These are phyloP conservation scores for Globisporangium middletonii DNA, from an alignment of 352 stramenopile genomes.

Conservation along the genomic window DNA sequence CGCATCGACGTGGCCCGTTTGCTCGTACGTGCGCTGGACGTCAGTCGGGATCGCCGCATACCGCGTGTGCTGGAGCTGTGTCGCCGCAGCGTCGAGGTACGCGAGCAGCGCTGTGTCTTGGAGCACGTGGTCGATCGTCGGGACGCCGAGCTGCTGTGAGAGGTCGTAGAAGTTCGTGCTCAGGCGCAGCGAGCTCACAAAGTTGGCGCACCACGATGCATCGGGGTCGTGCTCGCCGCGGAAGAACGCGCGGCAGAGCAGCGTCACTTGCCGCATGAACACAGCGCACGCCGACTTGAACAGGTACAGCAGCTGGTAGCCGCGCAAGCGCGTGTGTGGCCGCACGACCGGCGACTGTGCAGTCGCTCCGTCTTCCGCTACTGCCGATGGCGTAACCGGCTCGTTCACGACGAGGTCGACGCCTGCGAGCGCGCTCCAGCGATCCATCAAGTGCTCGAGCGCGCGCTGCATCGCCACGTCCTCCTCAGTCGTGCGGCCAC, in stretches of 20 bases:
- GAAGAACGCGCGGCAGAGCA: slow-evolving; percentile 73
- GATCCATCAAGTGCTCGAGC: slow-evolving; percentile 49
- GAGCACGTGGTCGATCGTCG: slow-evolving; percentile 50
- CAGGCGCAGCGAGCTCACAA: slow-evolving; percentile 64
- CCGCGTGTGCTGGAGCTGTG: slow-evolving; percentile 36
- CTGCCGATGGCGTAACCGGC: slow-evolving; percentile 5
- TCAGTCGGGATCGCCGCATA: slow-evolving; percentile 44
- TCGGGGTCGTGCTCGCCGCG: slow-evolving; percentile 72
- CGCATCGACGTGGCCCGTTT: slow-evolving; percentile 40
- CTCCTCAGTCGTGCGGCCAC: slow-evolving; percentile 23
- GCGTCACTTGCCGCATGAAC: slow-evolving; percentile 76
- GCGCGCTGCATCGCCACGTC: slow-evolving; percentile 30
- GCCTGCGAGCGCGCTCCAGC: slow-evolving; percentile 35
- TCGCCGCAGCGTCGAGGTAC: slow-evolving; percentile 50
- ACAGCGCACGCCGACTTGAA: slow-evolving; percentile 70
- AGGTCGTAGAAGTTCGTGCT: slow-evolving; percentile 74
- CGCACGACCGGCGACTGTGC: slow-evolving; percentile 9
- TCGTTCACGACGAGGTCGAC: slow-evolving; percentile 22
- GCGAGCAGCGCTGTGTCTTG: slow-evolving; percentile 36
- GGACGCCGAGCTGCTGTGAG: slow-evolving; percentile 68
- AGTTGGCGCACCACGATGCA: slow-evolving; percentile 70
- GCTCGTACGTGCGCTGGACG: slow-evolving; percentile 44
- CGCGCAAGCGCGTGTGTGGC: slow-evolving; percentile 28
- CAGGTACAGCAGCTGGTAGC: slow-evolving; percentile 49
- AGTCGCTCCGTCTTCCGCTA: not conserved